Evolutionary conservation across 306 rosid genomes (phyloP).

Genomic region (Mimosa bimucronata): DNA sequence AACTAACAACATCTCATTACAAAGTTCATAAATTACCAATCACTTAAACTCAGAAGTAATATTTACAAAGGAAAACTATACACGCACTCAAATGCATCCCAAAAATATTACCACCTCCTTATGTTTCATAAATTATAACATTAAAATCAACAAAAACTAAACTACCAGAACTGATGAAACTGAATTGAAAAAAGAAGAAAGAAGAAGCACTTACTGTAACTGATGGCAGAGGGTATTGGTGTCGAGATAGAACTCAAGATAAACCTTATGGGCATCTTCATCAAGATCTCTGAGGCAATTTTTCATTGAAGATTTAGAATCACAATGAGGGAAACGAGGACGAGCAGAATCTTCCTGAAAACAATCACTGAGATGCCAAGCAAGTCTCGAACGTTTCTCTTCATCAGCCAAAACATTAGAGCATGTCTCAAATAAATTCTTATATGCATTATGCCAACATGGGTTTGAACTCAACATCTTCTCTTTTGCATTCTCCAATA

Average conservation of each 20-base stretch:
- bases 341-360: constrained; percentile 85
- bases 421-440: constrained; percentile 71
- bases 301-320: constrained; percentile 49
- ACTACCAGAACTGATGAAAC: background rate
- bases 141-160: background rate
- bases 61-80: no score
- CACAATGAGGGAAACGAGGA: constrained; percentile 67
- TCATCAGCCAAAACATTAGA: constrained; percentile 64
- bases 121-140: no score
- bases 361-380: constrained; percentile 93
- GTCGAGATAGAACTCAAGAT: constrained; percentile 87
- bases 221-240: constrained; percentile 84
- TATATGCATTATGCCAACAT: constrained; percentile 79
- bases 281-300: constrained; percentile 52
- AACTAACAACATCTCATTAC: background rate
- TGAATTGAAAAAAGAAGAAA: background rate
- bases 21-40: no score
- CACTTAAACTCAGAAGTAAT: no score
- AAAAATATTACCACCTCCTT: no score
- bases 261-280: constrained; percentile 68
- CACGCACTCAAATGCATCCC: no score
- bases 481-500: constrained; percentile 58
- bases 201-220: constrained; percentile 66
- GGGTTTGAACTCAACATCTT: constrained; percentile 55
- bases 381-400: constrained; percentile 74